Conservation (phyloP, 1,139 yeast species). For the Diutina siamensis region DNA sequence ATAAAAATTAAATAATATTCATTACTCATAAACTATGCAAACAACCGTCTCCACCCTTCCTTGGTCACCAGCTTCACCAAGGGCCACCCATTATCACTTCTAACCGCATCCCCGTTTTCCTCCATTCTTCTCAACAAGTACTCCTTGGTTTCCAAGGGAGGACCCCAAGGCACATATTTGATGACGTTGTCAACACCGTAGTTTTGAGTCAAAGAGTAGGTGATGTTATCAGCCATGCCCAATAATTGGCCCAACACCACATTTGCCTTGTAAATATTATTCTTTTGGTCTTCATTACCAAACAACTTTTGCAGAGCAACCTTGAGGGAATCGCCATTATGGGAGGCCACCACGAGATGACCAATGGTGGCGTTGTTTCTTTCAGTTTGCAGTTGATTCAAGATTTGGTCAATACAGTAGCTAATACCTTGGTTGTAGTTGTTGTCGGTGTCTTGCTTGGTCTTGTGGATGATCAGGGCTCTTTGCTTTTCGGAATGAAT, state of each 20-base stretch:
- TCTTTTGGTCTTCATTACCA: conserved; percentile 12
- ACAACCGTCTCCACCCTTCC: conserved; percentile 4
- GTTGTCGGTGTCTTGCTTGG: conserved; percentile 66
- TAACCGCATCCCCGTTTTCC: conserved; percentile 94
- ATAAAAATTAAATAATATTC: no score
- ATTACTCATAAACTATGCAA: no score
- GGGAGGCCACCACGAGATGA: conserved; percentile 87
- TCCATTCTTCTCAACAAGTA: conserved; percentile 84
- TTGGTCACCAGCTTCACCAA: conserved; percentile 44
- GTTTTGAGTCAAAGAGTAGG: conserved; percentile 57
- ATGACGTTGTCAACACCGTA: conserved; percentile 65
- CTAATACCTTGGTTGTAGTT: conserved; percentile 67
- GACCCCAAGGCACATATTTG: conserved; percentile 98
- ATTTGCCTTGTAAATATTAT: conserved; percentile 38
- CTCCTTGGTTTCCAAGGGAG: conserved; percentile 87
- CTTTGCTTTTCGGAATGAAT: conserved; percentile 81
- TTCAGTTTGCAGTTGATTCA: conserved; percentile 21
- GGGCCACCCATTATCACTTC: conserved; percentile 77
- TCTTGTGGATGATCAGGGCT: conserved; percentile 50
- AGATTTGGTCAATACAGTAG: conserved; percentile 50
- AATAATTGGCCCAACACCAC: conserved; percentile 83
- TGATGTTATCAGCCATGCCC: conserved; percentile 93
- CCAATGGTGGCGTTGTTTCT: conserved; percentile 49
- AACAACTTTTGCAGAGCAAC: conserved; percentile 46
- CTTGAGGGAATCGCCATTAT: conserved; percentile 70